Conservation (phyloP, 2,329 filamentous ascomycete species). For the Sporothrix brasiliensis region DNA sequence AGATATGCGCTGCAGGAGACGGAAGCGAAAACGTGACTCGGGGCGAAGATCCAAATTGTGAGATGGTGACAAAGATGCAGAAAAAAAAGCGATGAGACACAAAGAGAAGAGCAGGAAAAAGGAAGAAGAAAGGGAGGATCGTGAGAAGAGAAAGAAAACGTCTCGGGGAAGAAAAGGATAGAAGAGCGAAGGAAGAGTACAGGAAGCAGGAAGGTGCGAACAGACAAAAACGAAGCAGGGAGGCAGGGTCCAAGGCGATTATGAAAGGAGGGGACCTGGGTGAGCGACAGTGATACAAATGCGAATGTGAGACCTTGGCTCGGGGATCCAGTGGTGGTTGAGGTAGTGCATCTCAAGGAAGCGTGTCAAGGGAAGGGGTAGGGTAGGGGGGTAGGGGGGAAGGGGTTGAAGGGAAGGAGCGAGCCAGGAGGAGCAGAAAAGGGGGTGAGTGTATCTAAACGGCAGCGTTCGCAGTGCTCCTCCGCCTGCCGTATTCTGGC, state of each 20-base stretch:
- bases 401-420: constrained; percentile 15
- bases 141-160: constrained; percentile 28
- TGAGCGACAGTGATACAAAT: constrained; percentile 46
- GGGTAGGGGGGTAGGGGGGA: constrained; percentile 10
- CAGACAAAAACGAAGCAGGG: constrained; percentile 19
- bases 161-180: constrained; percentile 10
- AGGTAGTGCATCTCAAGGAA: constrained; percentile 23
- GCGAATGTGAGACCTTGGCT: constrained; percentile 47
- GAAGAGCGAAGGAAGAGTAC: constrained; percentile 13
- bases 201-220: constrained; percentile 5
- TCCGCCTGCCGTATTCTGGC: background rate
- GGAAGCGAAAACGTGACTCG: constrained; percentile 13
- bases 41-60: constrained; percentile 24
- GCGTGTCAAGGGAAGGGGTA: constrained; percentile 26
- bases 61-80: constrained; percentile 26
- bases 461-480: background rate
- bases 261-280: constrained; percentile 45
- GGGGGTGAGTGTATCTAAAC: constrained; percentile 19
- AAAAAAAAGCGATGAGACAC: constrained; percentile 29
- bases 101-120: constrained; percentile 28
- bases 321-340: constrained; percentile 29
- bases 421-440: constrained; percentile 21
- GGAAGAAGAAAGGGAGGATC: constrained; percentile 33
- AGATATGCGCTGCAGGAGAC: constrained; percentile 18
- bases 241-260: constrained; percentile 33